phyloP scores from a whole-genome alignment of 352 stramenopile species.

The Pythium utonaiense region DNA sequence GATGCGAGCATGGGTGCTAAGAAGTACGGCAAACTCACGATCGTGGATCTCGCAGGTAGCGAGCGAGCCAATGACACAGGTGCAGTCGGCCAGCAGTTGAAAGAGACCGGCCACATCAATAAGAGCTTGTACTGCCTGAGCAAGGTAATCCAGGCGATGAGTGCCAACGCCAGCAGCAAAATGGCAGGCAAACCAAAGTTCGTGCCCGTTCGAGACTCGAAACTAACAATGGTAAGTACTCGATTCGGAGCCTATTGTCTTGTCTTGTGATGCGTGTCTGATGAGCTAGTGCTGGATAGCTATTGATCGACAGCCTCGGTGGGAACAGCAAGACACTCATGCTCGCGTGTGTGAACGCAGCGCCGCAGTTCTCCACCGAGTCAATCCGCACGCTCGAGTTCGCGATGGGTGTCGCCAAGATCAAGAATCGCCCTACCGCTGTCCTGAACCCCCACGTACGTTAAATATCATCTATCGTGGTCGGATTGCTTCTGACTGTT shows the following conservation, averaged over 20 bases:
- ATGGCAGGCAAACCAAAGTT: constrained; percentile 34
- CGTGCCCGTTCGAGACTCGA: constrained; percentile 67
- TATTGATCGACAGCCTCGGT: constrained; percentile 67
- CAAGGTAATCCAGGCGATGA: constrained; percentile 74
- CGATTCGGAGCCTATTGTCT: too few relatives aligned
- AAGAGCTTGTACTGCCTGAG: constrained; percentile 76
- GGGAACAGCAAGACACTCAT: constrained; percentile 79
- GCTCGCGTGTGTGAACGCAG: constrained; percentile 67
- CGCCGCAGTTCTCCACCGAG: constrained; percentile 52
- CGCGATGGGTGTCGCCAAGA: constrained; percentile 76
- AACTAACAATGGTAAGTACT: constrained; percentile 67
- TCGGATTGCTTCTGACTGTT: neutral
- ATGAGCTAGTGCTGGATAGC: too few relatives aligned
- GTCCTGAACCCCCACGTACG: constrained; percentile 61
- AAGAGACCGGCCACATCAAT: constrained; percentile 76
- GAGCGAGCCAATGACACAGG: constrained; percentile 64
- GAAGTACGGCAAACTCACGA: constrained; percentile 72
- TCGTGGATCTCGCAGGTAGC: constrained; percentile 71
- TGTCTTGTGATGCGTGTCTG: too few relatives aligned
- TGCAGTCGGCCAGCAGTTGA: constrained; percentile 54
- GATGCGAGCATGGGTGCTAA: constrained; percentile 25
- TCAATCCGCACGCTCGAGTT: constrained; percentile 72
- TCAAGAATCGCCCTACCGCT: constrained; percentile 67
- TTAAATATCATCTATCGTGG: neutral
- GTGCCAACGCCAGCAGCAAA: constrained; percentile 31